phyloP scores from a whole-genome alignment of 129 eudicot genomes.

The Chrysanthemum lavandulifolium region DNA sequence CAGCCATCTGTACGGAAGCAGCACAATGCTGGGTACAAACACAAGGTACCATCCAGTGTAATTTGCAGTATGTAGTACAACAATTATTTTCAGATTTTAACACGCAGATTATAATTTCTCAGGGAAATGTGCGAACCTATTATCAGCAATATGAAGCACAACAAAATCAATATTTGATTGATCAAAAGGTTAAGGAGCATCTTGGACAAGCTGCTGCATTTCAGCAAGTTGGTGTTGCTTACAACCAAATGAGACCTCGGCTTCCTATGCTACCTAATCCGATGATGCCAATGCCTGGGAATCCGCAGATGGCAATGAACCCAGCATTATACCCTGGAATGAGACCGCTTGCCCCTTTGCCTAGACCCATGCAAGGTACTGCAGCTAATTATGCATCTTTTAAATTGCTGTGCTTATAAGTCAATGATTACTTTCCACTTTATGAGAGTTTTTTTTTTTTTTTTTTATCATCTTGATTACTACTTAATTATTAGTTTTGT shows the following conservation, averaged over 20 bases:
- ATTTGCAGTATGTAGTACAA: not conserved
- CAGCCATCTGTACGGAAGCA: conserved; percentile 98
- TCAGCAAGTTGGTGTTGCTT: conserved; percentile 78
- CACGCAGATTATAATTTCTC: conserved; percentile 6
- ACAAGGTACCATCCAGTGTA: conserved; percentile 52
- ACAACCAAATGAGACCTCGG: conserved; percentile 66
- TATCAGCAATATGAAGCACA: conserved; percentile 91
- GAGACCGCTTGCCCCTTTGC: conserved; percentile 67
- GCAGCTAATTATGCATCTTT: conserved; percentile 1
- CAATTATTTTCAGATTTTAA: not conserved
- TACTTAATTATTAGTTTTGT: no score
- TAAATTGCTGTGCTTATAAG: no score
- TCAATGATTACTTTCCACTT: no score
- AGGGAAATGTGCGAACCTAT: conserved; percentile 83
- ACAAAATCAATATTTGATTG: conserved; percentile 82
- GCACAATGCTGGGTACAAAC: conserved; percentile 97
- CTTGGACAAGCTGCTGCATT: conserved; percentile 71
- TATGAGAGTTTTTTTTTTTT: no score
- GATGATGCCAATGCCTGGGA: conserved; percentile 57
- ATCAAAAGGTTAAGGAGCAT: conserved; percentile 90
- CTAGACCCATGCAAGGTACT: conserved; percentile 63
- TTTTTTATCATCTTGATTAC: no score
- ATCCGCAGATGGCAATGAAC: conserved; percentile 36
- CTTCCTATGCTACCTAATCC: conserved; percentile 67
- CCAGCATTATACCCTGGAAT: conserved; percentile 48